Conservation (phyloP, 495 filamentous ascomycete genomes). For the Neurospora sublineolata region DNA sequence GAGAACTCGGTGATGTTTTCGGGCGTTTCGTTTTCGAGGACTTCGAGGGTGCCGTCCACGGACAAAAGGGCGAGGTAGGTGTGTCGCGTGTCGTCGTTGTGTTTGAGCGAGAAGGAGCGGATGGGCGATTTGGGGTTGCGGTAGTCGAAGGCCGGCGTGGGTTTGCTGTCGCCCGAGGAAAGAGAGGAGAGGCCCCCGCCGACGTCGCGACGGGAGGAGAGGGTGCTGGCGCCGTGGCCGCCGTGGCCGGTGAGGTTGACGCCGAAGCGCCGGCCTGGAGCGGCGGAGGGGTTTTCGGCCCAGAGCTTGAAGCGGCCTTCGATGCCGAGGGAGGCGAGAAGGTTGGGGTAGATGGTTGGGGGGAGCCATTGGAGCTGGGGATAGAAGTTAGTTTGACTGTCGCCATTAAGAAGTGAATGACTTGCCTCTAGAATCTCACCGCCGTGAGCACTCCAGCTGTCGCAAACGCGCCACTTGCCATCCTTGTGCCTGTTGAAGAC, state of each 20-base stretch:
- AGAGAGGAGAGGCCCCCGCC: not conserved
- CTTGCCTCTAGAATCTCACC: constrained; percentile 82
- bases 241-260: constrained; percentile 26
- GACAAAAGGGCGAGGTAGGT: constrained; percentile 78
- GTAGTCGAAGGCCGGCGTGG: constrained; percentile 34
- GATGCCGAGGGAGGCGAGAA: constrained; percentile 58
- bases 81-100: constrained; percentile 50
- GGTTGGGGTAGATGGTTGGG: constrained; percentile 44
- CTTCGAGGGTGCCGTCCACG: constrained; percentile 62
- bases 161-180: constrained; percentile 14
- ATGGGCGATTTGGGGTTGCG: constrained; percentile 31
- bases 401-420: not conserved
- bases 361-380: constrained; percentile 66
- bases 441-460: constrained; percentile 84
- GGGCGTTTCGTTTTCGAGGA: constrained; percentile 81
- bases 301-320: constrained; percentile 83
- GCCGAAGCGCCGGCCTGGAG: constrained; percentile 67
- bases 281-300: constrained; percentile 72
- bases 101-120: constrained; percentile 71
- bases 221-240: not conserved
- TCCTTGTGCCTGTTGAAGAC: constrained; percentile 76
- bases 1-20: constrained; percentile 70
- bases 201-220: not conserved
- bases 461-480: constrained; percentile 65
- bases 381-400: not conserved